Conservation (phyloP, 2,329 filamentous ascomycete species). For the Didymella glomerata region DNA sequence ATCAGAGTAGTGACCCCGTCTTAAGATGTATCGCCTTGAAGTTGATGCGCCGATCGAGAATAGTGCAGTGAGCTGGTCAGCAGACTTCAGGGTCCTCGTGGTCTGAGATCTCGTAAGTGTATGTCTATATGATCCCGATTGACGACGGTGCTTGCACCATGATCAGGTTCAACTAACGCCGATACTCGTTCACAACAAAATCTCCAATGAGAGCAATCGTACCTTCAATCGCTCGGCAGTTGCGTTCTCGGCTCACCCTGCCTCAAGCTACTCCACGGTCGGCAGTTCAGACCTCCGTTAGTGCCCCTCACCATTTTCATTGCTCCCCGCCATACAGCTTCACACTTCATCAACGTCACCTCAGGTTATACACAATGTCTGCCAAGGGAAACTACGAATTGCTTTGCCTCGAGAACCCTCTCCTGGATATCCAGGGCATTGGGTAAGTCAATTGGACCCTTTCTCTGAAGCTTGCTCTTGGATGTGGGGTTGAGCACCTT, state of each 20-base stretch:
- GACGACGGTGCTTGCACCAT: too few species aligned
- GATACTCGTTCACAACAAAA: neutral
- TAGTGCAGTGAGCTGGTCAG: neutral
- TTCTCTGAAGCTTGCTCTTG: neutral
- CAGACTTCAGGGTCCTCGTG: conserved; percentile 4
- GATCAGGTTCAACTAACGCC: neutral
- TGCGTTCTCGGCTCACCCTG: conserved; percentile 2
- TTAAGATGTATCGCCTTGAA: neutral
- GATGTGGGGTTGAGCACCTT: conserved; percentile 22
- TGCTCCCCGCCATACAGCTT: conserved; percentile 29
- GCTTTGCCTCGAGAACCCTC: conserved; percentile 94
- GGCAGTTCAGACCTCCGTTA: conserved; percentile 18
- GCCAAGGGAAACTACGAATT: conserved; percentile 82
- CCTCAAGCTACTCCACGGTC: neutral
- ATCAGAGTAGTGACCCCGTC: neutral
- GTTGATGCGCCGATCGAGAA: too few species aligned
- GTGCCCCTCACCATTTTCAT: conserved; percentile 30
- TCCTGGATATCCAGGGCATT: conserved; percentile 93
- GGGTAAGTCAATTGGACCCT: conserved; percentile 58
- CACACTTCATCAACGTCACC: conserved; percentile 29
- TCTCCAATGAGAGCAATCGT: neutral
- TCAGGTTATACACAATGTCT: conserved; percentile 67
- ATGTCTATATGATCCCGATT: neutral
- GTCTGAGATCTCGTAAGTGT: conserved; percentile 11
- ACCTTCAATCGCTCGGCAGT: conserved; percentile 10